Percentiles rank a stretch among this genome's conserved stretches.
phyloP scores from a whole-genome alignment of 768 basidiomycete genomes.

The Mycena vulgaris region DNA sequence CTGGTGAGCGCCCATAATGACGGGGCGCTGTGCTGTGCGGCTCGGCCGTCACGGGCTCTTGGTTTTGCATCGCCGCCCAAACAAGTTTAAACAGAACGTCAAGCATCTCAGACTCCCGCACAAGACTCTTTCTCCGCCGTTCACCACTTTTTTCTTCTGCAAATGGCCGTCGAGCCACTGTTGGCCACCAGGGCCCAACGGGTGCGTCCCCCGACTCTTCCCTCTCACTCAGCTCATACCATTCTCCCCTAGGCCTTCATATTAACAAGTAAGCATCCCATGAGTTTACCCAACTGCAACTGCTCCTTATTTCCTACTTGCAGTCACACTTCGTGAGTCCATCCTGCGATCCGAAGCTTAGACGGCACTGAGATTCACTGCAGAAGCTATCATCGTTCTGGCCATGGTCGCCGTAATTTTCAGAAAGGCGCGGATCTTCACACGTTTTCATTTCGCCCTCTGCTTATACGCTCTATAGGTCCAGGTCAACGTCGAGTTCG shows the following conservation, averaged over 20 bases:
- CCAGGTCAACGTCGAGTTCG: slow-evolving; percentile 62
- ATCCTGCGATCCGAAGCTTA: background rate
- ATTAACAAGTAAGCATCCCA: slow-evolving; percentile 69
- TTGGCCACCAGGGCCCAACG: slow-evolving; percentile 79
- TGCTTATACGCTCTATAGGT: slow-evolving; percentile 57
- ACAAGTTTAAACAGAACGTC: background rate
- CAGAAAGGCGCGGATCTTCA: slow-evolving; percentile 61
- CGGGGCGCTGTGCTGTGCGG: too few species aligned
- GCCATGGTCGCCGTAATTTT: slow-evolving; percentile 84
- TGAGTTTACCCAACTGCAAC: slow-evolving; percentile 12
- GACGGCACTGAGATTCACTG: slow-evolving; percentile 16
- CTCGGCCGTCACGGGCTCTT: background rate
- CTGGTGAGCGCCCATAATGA: too few species aligned
- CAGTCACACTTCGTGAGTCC: slow-evolving; percentile 75
- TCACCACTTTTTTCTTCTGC: slow-evolving; percentile 1
- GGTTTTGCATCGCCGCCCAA: too few species aligned
- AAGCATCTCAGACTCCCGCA: too few species aligned
- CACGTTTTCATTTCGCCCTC: background rate
- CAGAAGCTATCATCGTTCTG: slow-evolving; percentile 84
- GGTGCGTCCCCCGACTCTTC: background rate
- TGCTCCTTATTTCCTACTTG: slow-evolving; percentile 13
- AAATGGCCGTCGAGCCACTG: slow-evolving; percentile 81
- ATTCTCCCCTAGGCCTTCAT: slow-evolving; percentile 68
- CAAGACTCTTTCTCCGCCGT: too few species aligned
- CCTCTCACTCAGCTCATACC: too few species aligned